Base-by-base conservation (phyloP, 148 eudicot species). In the Nyssa sinensis region DNA sequence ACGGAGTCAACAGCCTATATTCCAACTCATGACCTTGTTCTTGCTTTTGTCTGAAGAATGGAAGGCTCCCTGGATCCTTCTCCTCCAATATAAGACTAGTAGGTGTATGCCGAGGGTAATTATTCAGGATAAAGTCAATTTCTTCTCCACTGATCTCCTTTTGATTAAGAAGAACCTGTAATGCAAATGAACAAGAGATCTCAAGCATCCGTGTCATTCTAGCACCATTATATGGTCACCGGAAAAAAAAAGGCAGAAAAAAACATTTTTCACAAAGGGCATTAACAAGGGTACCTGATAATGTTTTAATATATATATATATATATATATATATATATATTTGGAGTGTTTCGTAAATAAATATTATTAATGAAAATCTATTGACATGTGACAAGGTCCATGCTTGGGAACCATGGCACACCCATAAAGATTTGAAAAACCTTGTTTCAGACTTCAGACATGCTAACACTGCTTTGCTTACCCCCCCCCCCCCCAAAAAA, bases 111-210 rank as follows among this genome's bases (percentile, higher is more conserved):
- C 82, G 82, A 39, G 98, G 97, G 77, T 90, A 94, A 25, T 78
- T 87, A 34, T 85, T 85, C 2, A 94, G 75, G 75, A 94, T 91
- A 74, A 70, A 86, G 53, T 91, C 93, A 0, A 91, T 91, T 75
- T 90, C 95, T 57, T 75, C 86, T 75, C 97, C 97, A 71, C 84
- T 86, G 31, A 91, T 88, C 82, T 94, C 95, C 75, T 83, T 87
- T 78, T 85, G 88, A 64, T 71, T 81, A 41, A 94, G 82, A 70
- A 91, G 81, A 71, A 94, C 98, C 98, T 94, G 88, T 64, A 86
- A 55, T n/a, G 21, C 33, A 71, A 31, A 58, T 25, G 29, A 51
- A 69, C 30, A 70, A 66, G 21, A 57, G 25, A 53, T 27, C 67
- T 84, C 78, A 75, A 58, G 21, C 55, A 37, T 25, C 34, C n/a